A percentile compares a stretch with the other conserved stretches of the same genome.
phyloP scores from a whole-genome alignment of 768 basidiomycete genomes.

The Russula abietina region DNA sequence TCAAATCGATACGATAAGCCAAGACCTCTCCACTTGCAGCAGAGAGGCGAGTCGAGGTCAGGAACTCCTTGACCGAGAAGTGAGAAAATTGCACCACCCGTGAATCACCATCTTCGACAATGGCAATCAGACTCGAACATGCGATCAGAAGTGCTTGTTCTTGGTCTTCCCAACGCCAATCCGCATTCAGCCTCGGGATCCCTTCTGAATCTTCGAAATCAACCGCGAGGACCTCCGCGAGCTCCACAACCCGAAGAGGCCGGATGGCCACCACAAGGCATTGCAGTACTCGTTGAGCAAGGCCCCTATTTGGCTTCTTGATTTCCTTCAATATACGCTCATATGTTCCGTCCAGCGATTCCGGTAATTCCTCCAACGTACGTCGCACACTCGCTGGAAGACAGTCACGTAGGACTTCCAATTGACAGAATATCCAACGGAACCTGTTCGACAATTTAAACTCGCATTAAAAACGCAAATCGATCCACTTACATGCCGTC shows the following conservation, averaged over 20 bases:
- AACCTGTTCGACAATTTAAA: neutral
- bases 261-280: too few relatives aligned
- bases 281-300: too few relatives aligned
- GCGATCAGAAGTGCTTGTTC: neutral
- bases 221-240: too few relatives aligned
- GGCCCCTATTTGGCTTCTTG: neutral
- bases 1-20: too few relatives aligned
- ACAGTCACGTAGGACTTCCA: neutral
- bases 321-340: too few relatives aligned
- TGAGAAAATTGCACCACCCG: neutral
- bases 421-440: neutral
- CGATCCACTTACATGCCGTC: neutral
- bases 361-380: neutral
- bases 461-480: neutral
- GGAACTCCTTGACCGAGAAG: neutral
- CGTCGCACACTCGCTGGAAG: neutral
- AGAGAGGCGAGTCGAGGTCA: neutral
- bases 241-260: too few relatives aligned
- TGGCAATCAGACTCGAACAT: neutral
- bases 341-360: neutral
- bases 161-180: neutral
- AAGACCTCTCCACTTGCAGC: too few relatives aligned
- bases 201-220: too few relatives aligned
- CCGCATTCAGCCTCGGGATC: neutral
- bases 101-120: neutral